Evolutionary conservation across 2,329 filamentous ascomycete genomes (phyloP), one percentile per base, ranked within the genome.

Genomic region (Sporothrix brasiliensis): DNA sequence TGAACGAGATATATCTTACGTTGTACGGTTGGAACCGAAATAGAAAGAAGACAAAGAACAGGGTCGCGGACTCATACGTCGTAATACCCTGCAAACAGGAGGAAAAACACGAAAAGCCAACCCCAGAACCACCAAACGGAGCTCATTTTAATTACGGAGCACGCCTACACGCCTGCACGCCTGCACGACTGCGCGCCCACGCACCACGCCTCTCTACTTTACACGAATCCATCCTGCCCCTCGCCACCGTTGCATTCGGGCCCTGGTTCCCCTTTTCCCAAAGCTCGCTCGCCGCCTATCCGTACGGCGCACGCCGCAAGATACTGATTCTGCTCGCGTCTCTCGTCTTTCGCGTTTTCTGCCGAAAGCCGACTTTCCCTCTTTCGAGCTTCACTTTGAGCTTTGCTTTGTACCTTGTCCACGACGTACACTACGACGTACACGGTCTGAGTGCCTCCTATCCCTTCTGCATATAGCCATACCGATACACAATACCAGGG

Each of bases 121-220:
- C 41, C 60, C 60, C 60, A 53, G 63, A 67, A 52, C 44, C 24
- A 65, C 14, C 63, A 44, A 47, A 54, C 65, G 65, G 61, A 61
- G 69, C 69, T 67, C 69, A 61, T 70, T 70, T 61, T 61, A 70
- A 71, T 69, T 69, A 56, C 66, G 67, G 58, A 63, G 58, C 58
- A 63, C 58, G 39, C 21, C 58, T 61, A 9, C 34, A 10, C 58
- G 58, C 39, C n/a, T 39, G 44, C 39, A 13, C 58, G 27, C 19
- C 58, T n/a, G n/a, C 34, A 10, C 58, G 58, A n/a, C n/a, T 39
- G 44, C 39, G n/a, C 58, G 27, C 19, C 58, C 58, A 65, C 65
- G 27, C 39, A 47, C 54, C 44, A 44, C 68, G 50, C 34, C 60
- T 65, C 49, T 16, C n/a, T 41, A 16, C 30, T 27, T 39, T 56